phyloP scores from a whole-genome alignment of 2,329 filamentous ascomycete species.

The Rhynchosporium agropyri region DNA sequence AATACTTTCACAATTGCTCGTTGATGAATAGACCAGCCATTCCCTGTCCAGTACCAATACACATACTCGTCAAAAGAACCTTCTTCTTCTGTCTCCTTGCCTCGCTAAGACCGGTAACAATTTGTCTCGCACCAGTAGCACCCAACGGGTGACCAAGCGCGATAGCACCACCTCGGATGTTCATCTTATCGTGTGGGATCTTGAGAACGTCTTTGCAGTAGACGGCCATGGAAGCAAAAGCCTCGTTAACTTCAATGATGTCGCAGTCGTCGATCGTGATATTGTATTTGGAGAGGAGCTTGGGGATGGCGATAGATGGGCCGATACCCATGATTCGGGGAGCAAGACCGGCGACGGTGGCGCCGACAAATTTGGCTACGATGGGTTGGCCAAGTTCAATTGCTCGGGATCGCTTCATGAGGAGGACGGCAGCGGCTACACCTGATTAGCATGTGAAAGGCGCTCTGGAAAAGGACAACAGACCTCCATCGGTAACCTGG shows the following conservation, averaged over 20 bases:
- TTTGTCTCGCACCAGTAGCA: conserved; percentile 75
- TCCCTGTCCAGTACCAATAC: conserved; percentile 69
- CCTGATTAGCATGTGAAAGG: conserved; percentile 31
- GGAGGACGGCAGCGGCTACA: conserved; percentile 76
- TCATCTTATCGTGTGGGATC: conserved; percentile 76
- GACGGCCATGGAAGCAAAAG: conserved; percentile 96
- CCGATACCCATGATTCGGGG: conserved; percentile 97
- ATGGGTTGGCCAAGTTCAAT: conserved; percentile 87
- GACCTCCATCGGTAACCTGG: conserved; percentile 89
- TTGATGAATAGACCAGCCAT: conserved; percentile 70
- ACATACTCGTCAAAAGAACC: conserved; percentile 92
- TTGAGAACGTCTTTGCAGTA: conserved; percentile 80
- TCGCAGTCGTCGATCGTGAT: conserved; percentile 82
- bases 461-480: conserved; percentile 35
- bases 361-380: conserved; percentile 90
- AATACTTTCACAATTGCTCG: conserved; percentile 48
- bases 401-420: conserved; percentile 94
- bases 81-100: conserved; percentile 83
- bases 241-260: conserved; percentile 93
- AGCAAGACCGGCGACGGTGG: conserved; percentile 85
- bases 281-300: conserved; percentile 81
- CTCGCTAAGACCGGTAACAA: conserved; percentile 89
- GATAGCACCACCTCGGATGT: conserved; percentile 79
- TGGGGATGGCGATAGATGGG: conserved; percentile 70
- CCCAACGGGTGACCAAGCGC: conserved; percentile 83